Evolutionary conservation across 768 basidiomycete species (phyloP).

Genomic region (Clavaria fumosa): DNA sequence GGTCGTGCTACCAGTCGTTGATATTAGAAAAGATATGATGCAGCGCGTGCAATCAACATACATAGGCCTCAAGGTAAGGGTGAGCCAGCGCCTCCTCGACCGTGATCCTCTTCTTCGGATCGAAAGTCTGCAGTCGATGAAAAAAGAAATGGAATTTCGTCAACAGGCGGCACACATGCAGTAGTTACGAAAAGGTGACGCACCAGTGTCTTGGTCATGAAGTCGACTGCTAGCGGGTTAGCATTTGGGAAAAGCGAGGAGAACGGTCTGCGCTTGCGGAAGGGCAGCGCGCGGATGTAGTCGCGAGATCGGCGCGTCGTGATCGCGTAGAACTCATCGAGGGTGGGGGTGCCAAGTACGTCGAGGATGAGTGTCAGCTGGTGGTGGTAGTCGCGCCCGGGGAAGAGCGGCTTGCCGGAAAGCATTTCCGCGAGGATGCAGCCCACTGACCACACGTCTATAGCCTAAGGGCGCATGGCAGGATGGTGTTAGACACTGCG

Average conservation of each 20-base stretch:
- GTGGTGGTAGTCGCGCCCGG: slow-evolving; percentile 92
- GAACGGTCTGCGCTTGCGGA: slow-evolving; percentile 78
- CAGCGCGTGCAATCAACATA: slow-evolving; percentile 22
- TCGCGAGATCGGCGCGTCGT: slow-evolving; percentile 84
- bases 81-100: slow-evolving; percentile 92
- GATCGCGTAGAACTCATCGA: slow-evolving; percentile 97
- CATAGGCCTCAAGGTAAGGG: slow-evolving; percentile 88
- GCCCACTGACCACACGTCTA: slow-evolving; percentile 79
- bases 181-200: no score
- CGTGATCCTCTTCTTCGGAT: slow-evolving; percentile 92
- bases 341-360: slow-evolving; percentile 88
- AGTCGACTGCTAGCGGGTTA: slow-evolving; percentile 51
- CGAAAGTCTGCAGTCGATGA: slow-evolving; percentile 55
- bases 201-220: slow-evolving; percentile 72
- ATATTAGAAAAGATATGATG: neutral
- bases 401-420: slow-evolving; percentile 92
- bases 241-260: slow-evolving; percentile 82
- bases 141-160: neutral
- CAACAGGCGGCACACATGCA: slow-evolving; percentile 1
- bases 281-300: slow-evolving; percentile 89
- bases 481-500: slow-evolving; percentile 7
- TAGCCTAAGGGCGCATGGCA: slow-evolving; percentile 33
- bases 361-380: slow-evolving; percentile 92
- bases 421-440: slow-evolving; percentile 94
- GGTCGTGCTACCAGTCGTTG: slow-evolving; percentile 53